Evolutionary conservation across 2,329 filamentous ascomycete species (phyloP), one percentile per base, ranked within the genome.

Genomic region (Colletotrichum sojae): DNA sequence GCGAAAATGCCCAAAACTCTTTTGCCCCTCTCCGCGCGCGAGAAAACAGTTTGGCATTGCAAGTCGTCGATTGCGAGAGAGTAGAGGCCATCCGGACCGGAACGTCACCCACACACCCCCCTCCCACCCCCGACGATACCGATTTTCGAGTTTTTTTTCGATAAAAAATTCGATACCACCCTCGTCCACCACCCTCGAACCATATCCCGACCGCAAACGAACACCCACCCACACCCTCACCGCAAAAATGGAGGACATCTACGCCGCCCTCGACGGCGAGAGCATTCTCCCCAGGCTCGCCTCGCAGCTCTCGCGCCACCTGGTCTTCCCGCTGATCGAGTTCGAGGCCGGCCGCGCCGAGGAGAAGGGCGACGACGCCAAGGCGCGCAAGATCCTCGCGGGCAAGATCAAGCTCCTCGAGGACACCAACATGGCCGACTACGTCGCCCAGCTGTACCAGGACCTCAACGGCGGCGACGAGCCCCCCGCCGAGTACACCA

Each of bases 401-500:
- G 91, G 94, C 76, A 97, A 97, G 83, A 97, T 95, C 82, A 92
- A 95, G 83, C 90, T 99, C 68, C 90, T 99, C 75, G 95, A 97
- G 85, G 91, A 94, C 81, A 98, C 96, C 78, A 98, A 98, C 87
- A 99, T 99, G 96, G 96, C 92, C 77, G 96, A 99, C 83, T 99
- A 97, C 81, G 94, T 98, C 63, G 95, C 95, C 78, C 93, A 92
- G 77, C 86, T 99, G 74, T 94, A 97, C 87, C 92, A 93, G 80
- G 93, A 98, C 78, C 90, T 99, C 74, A 90, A 98, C 85, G 88
- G 91, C 75, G 89, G 94, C 73, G 87, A 92, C 70, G 88, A 93
- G 71, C 85, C 92, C 63, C 95, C 96, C 58, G 88, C 92, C 72
- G 94, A 98, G 82, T 98, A 95, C 82, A 89, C 90, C 76, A 91